Base-by-base conservation (phyloP, 164 flowering plant species). In the Magnolia changhungtana region DNA sequence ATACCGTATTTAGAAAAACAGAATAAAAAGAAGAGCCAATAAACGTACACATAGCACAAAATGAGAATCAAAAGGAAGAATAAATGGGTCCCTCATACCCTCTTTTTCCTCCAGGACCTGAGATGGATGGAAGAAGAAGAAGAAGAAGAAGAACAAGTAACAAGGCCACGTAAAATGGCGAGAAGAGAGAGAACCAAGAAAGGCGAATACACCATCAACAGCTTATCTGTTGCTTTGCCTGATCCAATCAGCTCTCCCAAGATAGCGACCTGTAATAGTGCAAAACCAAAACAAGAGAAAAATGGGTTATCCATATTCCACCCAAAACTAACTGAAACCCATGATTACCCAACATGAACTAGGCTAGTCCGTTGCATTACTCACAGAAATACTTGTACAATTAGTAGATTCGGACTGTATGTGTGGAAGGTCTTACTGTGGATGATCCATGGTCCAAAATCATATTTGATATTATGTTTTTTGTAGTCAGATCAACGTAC, bases 141-240 rank as follows among this genome's bases (percentile, higher is more conserved):
- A 63, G 79, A 31, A 6, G 16, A 55, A 10, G 84, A 10, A 67
- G 79, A 31, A 8, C 9, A 11, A 0, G 88, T 74, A 21, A 89
- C 51, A 76, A 92, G 78, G 6, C 97, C 94, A 8, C 93, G 89
- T n/a, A 91, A 66, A 72, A 87, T 68, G 49, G 93, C 86, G 16
- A 91, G 29, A 9, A 87, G 67, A 55, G 86, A 87, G 37, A 89
- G 52, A 1, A 86, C 89, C 78, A 89, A 0, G 82, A 93, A 91
- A 4, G 96, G 92, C 45, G 2, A 80, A 79, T 90, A 90, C 76
- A 89, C 20, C 82, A 68, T 80, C 73, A 88, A 16, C 76, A 93
- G 82, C 78, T 83, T 86, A 14, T 85, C 84, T 0, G 94, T 86
- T 78, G 89, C 92, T 80, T 76, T 86, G n/a, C 81, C 80, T 0